phyloP scores from a whole-genome alignment of 345 rosid genomes.

The Eucalyptus coolabah region DNA sequence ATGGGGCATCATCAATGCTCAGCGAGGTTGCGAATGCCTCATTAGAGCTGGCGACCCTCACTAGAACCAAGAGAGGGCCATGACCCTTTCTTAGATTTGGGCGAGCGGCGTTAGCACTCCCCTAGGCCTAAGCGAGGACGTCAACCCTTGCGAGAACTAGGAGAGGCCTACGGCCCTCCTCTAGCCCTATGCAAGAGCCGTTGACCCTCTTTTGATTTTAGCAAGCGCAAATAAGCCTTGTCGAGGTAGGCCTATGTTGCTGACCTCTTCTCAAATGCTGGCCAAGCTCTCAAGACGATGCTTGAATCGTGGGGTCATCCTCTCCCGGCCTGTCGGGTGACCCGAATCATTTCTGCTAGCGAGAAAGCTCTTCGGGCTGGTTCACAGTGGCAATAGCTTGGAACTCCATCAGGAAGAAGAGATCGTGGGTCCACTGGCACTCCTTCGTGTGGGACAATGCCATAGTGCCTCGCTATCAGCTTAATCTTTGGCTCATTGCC shows the following conservation, averaged over 20 bases:
- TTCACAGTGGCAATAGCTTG: accelerated
- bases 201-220: background rate
- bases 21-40: accelerated
- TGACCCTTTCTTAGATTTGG: background rate
- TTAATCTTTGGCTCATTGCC: no score
- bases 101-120: accelerated
- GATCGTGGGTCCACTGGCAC: no score
- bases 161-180: background rate
- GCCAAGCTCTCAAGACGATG: no score
- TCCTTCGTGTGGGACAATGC: no score
- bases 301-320: no score
- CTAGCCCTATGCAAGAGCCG: accelerated
- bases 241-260: no score
- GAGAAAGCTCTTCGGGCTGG: no score
- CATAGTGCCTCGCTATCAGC: no score
- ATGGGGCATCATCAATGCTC: background rate
- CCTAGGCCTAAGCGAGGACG: no score
- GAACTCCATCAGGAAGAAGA: no score
- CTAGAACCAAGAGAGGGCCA: accelerated
- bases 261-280: no score
- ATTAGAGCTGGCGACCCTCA: accelerated
- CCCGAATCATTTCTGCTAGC: accelerated
- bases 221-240: background rate
- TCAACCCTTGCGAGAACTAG: accelerated
- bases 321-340: accelerated